Evolutionary conservation across 768 basidiomycete genomes (phyloP), one percentile per base, ranked within the genome.

Genomic region (Mycena indigotica): DNA sequence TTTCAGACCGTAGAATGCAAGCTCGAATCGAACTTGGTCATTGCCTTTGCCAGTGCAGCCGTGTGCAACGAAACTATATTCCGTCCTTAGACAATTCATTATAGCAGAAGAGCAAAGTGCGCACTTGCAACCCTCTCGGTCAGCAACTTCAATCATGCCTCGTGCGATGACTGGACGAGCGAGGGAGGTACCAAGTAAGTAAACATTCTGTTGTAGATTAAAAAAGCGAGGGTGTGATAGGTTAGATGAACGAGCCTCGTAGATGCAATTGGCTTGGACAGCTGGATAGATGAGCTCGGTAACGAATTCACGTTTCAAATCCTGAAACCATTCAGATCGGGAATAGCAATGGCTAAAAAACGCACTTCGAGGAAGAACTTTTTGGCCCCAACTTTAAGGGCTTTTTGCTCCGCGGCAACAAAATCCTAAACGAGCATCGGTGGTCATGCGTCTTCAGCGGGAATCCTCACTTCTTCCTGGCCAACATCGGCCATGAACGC

Each of bases 11-110:
- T 98, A 99, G 80, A 99, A 99, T 1, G 97, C 95, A 55, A 98
- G 87, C 71, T 99, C 97, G 73, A 98, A 99, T 59, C 97, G 93
- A 67, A 99, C 97, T 76, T 99, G 97, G 74, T 99, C 97, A 73
- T 99, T 99, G 52, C 97, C 97, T 80, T 99, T 99, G 52, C 97
- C 97, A 50, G 97, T 99, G 83, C 97, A 99, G 24, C 97, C 97
- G 75, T 98, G 97, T 24, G 96, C 86, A 61, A 98, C 96, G 70
- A 83, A 99, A 73, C 95, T 96, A 48, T 15, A 23, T 6, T 13
- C 5, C 23, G 41, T 44, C 41, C n/a, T n/a, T n/a, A 44, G 41
- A 44, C 32, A 16, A 13, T 19, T 5, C 41, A 21, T 8, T 13
- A 5, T 16, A 16, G 5, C 23, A 39, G 44, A 40, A 40, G 25